These are phyloP conservation scores for Juglanconis oblonga DNA, from an alignment of 2,329 filamentous ascomycete genomes.

Conservation along the genomic window DNA sequence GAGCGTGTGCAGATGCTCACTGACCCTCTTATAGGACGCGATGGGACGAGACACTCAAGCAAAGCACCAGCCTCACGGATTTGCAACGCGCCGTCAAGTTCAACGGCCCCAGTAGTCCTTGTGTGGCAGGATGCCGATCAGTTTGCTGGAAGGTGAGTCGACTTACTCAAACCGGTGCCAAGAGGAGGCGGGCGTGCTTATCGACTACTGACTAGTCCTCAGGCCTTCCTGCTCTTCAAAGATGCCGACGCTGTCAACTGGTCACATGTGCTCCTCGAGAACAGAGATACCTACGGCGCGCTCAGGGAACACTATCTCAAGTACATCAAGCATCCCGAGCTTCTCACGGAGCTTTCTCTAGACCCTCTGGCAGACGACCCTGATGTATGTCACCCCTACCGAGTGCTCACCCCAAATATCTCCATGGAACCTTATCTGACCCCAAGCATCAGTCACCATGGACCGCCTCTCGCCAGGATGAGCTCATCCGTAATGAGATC, in stretches of 20 bases:
- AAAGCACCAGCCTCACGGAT: slow-evolving; percentile 56
- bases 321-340: slow-evolving; percentile 80
- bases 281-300: slow-evolving; percentile 70
- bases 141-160: slow-evolving; percentile 75
- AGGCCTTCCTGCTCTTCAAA: slow-evolving; percentile 81
- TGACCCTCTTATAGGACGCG: slow-evolving; percentile 46
- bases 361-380: slow-evolving; percentile 86
- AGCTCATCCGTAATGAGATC: slow-evolving; percentile 82
- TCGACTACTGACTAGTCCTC: slow-evolving; percentile 17
- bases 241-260: slow-evolving; percentile 64
- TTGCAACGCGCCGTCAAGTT: slow-evolving; percentile 63
- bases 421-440: slow-evolving; percentile 7
- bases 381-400: slow-evolving; percentile 37
- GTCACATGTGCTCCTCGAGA: slow-evolving; percentile 63
- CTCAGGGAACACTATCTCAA: slow-evolving; percentile 72
- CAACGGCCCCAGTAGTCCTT: slow-evolving; percentile 59
- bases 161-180: background rate
- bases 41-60: slow-evolving; percentile 64
- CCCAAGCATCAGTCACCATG: slow-evolving; percentile 72
- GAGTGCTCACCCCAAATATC: background rate
- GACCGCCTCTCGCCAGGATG: slow-evolving; percentile 82
- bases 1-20: background rate
- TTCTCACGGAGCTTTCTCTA: slow-evolving; percentile 64
- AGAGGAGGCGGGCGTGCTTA: background rate
- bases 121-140: slow-evolving; percentile 72